Conservation (phyloP, 1,139 yeast genomes). For the Taiozyma sp. region DNA sequence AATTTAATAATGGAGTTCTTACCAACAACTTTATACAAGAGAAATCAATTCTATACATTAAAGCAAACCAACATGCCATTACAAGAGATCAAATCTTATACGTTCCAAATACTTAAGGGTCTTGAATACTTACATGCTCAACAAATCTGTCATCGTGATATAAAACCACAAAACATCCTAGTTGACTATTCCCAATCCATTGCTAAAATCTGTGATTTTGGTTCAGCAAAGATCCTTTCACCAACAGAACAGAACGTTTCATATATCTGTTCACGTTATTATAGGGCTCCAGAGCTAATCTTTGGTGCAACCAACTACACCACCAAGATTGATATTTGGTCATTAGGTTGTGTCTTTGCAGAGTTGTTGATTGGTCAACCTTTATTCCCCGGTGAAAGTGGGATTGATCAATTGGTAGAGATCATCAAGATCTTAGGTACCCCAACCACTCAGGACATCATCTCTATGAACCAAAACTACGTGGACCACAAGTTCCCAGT, state of each 20-base stretch:
- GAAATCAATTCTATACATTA: constrained; percentile 79
- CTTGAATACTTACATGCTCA: constrained; percentile 82
- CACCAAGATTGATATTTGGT: constrained; percentile 97
- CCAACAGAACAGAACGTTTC: constrained; percentile 94
- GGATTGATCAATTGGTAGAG: constrained; percentile 95
- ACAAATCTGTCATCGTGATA: constrained; percentile 96
- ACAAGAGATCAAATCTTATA: constrained; percentile 82
- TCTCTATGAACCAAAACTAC: constrained; percentile 94
- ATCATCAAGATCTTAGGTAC: constrained; percentile 95
- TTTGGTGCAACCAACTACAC: constrained; percentile 92
- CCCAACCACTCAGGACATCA: constrained; percentile 88
- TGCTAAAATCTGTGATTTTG: constrained; percentile 92
- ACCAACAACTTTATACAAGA: constrained; percentile 92
- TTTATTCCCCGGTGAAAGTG: constrained; percentile 94
- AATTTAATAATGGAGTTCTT: constrained; percentile 87
- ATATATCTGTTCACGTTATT: constrained; percentile 93
- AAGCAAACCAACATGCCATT: constrained; percentile 78
- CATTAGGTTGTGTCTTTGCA: constrained; percentile 98
- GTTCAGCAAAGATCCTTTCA: constrained; percentile 92
- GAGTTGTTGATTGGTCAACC: constrained; percentile 95
- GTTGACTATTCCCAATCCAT: constrained; percentile 83
- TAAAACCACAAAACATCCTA: constrained; percentile 90
- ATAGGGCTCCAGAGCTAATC: constrained; percentile 91
- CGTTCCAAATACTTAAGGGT: constrained; percentile 89
- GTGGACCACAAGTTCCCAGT: constrained; percentile 98